Evolutionary conservation across 768 basidiomycete species (phyloP).

Genomic region (Plicaturopsis crispa): DNA sequence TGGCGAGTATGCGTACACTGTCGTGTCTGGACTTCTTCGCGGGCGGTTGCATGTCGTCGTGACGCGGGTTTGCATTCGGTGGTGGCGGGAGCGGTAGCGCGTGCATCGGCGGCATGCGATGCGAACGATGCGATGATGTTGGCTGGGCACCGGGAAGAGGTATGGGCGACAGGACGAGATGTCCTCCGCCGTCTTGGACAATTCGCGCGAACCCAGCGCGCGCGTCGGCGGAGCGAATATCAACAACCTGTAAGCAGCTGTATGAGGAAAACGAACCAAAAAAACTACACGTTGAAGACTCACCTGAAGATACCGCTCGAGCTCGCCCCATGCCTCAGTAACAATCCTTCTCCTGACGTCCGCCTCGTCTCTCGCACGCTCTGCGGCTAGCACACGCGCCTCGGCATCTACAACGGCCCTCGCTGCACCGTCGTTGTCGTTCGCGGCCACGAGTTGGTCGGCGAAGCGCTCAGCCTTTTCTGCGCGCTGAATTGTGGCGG

Average conservation of each 20-base stretch:
- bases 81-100: slow-evolving; percentile 32
- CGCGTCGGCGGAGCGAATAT: slow-evolving; percentile 40
- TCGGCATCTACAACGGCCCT: slow-evolving; percentile 39
- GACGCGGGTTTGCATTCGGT: slow-evolving; percentile 24
- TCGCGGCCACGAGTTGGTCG: slow-evolving; percentile 13
- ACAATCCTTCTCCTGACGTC: slow-evolving; percentile 37
- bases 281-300: no score
- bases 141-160: slow-evolving; percentile 19
- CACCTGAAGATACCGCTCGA: slow-evolving; percentile 40
- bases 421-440: slow-evolving; percentile 6
- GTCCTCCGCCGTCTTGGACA: slow-evolving; percentile 36
- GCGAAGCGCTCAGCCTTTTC: slow-evolving; percentile 46
- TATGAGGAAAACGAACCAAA: no score
- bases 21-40: slow-evolving; percentile 33
- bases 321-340: slow-evolving; percentile 41
- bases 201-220: slow-evolving; percentile 38
- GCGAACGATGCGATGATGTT: slow-evolving; percentile 17
- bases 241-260: no score
- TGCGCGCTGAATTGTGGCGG: slow-evolving; percentile 29
- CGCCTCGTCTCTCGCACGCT: slow-evolving; percentile 47
- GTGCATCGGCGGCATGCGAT: slow-evolving; percentile 26
- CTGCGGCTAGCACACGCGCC: slow-evolving; percentile 40
- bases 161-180: slow-evolving; percentile 29
- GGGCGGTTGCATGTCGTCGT: slow-evolving; percentile 51
- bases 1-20: not conserved